Conservation (phyloP, 192 early-diverging fungal species). For the Coemansia sp. region DNA sequence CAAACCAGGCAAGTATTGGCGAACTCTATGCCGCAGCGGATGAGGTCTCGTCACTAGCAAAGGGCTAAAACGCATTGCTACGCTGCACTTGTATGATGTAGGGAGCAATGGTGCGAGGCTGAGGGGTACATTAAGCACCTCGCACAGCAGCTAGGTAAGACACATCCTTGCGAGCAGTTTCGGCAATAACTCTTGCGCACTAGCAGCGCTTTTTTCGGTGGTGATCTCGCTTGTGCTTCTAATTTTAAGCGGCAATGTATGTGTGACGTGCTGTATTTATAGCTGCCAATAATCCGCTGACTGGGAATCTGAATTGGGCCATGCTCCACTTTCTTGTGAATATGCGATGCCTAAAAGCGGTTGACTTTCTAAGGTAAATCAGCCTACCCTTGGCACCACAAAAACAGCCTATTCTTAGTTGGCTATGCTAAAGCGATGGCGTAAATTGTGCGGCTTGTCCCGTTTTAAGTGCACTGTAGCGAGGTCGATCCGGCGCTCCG, state of each 20-base stretch:
- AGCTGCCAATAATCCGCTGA: constrained; percentile 36
- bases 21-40: no score
- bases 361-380: constrained; percentile 37
- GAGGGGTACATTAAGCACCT: constrained; percentile 29
- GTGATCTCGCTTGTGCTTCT: not conserved
- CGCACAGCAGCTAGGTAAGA: constrained; percentile 35
- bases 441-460: not conserved
- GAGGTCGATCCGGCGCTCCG: constrained; percentile 33
- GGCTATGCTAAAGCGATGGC: not conserved
- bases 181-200: not conserved
- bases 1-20: constrained; percentile 13
- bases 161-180: not conserved
- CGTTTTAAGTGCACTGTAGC: not conserved
- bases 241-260: constrained; percentile 2
- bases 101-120: constrained; percentile 40
- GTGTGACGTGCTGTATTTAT: constrained; percentile 9
- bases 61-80: not conserved
- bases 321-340: constrained; percentile 44
- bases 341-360: constrained; percentile 48
- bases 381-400: not conserved
- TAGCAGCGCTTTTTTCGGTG: not conserved
- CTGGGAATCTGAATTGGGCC: constrained; percentile 49
- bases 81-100: not conserved
- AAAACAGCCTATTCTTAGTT: not conserved
- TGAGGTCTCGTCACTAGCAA: not conserved